These are phyloP conservation scores for Candida gigantensis DNA, from an alignment of 1,139 yeast genomes.

Conservation along the genomic window DNA sequence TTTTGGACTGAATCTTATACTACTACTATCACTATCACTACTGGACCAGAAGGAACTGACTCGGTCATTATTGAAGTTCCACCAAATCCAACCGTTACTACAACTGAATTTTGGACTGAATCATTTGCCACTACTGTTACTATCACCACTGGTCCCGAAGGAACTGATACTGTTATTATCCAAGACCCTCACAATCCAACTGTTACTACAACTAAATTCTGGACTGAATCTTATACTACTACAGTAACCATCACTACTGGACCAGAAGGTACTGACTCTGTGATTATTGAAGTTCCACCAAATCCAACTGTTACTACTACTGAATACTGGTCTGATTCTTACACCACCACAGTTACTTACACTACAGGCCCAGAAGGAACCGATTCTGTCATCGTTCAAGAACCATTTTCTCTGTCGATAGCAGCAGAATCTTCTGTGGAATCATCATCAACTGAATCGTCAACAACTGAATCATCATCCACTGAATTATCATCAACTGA, in stretches of 20 bases:
- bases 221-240: slow-evolving; percentile 8
- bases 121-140: slow-evolving; percentile 13
- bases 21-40: slow-evolving; percentile 13
- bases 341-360: slow-evolving; percentile 10
- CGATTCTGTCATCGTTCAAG: slow-evolving; percentile 19
- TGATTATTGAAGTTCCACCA: slow-evolving; percentile 20
- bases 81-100: slow-evolving; percentile 5
- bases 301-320: slow-evolving; percentile 15
- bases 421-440: neutral
- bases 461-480: no score
- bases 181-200: slow-evolving; percentile 19
- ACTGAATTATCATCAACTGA: no score
- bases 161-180: slow-evolving; percentile 20
- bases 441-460: no score
- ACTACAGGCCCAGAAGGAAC: slow-evolving; percentile 15
- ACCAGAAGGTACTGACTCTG: slow-evolving; percentile 18
- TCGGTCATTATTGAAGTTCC: slow-evolving; percentile 17
- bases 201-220: slow-evolving; percentile 12
- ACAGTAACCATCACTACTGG: slow-evolving; percentile 12
- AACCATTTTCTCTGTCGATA: neutral
- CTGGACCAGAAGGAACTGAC: slow-evolving; percentile 6
- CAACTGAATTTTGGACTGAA: slow-evolving; percentile 3
- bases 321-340: slow-evolving; percentile 14
- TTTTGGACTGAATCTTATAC: slow-evolving; percentile 10
- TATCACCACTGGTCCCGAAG: slow-evolving; percentile 9